Conservation (phyloP, 2,329 filamentous ascomycete genomes). For the Calonectria pauciramosa region DNA sequence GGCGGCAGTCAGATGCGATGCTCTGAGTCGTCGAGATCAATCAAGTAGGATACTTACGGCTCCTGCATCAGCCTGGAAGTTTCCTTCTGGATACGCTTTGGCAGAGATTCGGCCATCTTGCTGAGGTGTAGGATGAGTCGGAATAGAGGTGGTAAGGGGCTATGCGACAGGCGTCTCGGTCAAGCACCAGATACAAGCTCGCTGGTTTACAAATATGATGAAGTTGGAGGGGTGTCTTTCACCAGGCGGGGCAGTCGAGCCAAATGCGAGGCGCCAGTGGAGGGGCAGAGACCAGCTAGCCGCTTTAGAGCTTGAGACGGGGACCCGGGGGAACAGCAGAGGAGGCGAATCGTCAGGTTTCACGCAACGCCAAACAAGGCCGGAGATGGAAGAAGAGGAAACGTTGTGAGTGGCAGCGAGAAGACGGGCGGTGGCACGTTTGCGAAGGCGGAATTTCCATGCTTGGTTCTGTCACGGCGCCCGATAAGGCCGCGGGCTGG, state of each 20-base stretch:
- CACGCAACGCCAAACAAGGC: neutral
- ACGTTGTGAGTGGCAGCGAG: neutral
- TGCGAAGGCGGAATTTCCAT: slow-evolving; percentile 22
- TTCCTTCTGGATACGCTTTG: slow-evolving; percentile 98
- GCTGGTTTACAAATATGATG: slow-evolving; percentile 14
- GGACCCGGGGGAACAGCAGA: neutral
- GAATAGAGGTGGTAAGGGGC: neutral
- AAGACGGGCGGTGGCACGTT: slow-evolving; percentile 21
- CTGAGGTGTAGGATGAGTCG: neutral
- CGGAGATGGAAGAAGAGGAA: neutral
- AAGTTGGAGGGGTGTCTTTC: slow-evolving; percentile 14
- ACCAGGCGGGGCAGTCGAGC: slow-evolving; percentile 16
- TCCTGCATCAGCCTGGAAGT: slow-evolving; percentile 97
- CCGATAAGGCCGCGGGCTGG: slow-evolving; percentile 40
- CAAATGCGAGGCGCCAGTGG: slow-evolving; percentile 8
- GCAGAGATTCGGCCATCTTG: slow-evolving; percentile 74
- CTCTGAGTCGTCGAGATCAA: slow-evolving; percentile 19
- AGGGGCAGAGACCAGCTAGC: slow-evolving; percentile 17
- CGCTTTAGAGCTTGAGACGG: neutral
- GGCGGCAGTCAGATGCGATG: slow-evolving; percentile 37
- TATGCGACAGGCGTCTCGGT: neutral
- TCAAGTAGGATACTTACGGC: slow-evolving; percentile 73
- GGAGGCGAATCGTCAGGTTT: neutral
- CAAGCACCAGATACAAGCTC: neutral
- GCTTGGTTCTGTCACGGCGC: slow-evolving; percentile 23